Evolutionary conservation across 2,329 filamentous ascomycete species (phyloP), one percentile per base, ranked within the genome.

Genomic region (Scytalidium lignicola): DNA sequence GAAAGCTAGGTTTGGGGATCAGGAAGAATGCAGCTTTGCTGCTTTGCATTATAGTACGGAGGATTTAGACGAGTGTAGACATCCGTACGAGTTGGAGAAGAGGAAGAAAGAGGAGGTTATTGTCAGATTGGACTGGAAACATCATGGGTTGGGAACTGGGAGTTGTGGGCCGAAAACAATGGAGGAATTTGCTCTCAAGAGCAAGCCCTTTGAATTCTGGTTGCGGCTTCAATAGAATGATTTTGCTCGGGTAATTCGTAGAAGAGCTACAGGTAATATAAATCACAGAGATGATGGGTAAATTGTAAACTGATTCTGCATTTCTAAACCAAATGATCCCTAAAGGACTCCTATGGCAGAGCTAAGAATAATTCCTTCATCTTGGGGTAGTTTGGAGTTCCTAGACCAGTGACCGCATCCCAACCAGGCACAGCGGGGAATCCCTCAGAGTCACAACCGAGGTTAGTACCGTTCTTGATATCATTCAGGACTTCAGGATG

Each of bases 141-240:
- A 85, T 63, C 80, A 85, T 60, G 82, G 82, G 0, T 56, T 85
- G 26, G 82, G 82, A 0, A 83, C 78, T 9, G 82, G 75, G 6
- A 80, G 76, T 44, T 85, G 82, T 63, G 82, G 82, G 20, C 80
- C 80, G 0, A 74, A 73, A 49, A 79, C 76, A 18, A 51, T 78
- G 63, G 68, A 69, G 3, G 47, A 72, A 61, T 77, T 79, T 58
- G 67, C 70, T 53, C 64, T 79, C 15, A 61, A 61, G 56, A 67
- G 67, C 21, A 63, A 67, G 5, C 26, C 23, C n/a, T 51, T 51
- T 42, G 46, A 48, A 37, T 49, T 44, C 26, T 23, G 41, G 20
- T n/a, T 50, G 8, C 21, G 42, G 22, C 40, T 50, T 5, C 44
- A 50, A 40, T 50, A 47, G 32, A 37, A 37, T 37, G 32, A 28